These are phyloP conservation scores for Penicillium sp. DNA, from an alignment of 2,329 filamentous ascomycete genomes.

Conservation along the genomic window DNA sequence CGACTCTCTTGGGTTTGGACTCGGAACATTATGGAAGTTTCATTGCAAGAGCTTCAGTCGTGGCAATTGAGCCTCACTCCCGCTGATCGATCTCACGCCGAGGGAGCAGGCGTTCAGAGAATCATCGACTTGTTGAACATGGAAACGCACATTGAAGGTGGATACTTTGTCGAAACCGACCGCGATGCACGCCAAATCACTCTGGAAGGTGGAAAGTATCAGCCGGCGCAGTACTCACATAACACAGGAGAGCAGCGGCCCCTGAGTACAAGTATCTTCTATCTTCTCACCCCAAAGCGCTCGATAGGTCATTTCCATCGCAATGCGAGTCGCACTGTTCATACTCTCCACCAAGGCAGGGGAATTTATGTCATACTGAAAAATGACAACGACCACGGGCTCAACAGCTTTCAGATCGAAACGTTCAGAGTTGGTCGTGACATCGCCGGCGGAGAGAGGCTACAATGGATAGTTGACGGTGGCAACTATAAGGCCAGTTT, in stretches of 20 bases:
- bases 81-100: background rate
- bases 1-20: slow-evolving; percentile 36
- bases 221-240: slow-evolving; percentile 26
- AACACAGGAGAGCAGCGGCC: slow-evolving; percentile 42
- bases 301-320: slow-evolving; percentile 65
- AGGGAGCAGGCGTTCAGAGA: slow-evolving; percentile 27
- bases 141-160: slow-evolving; percentile 62
- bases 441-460: slow-evolving; percentile 58
- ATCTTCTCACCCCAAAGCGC: slow-evolving; percentile 59
- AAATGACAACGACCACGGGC: background rate
- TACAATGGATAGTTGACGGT: slow-evolving; percentile 70
- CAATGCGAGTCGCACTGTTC: slow-evolving; percentile 63
- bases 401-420: slow-evolving; percentile 52
- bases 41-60: background rate
- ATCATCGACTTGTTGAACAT: slow-evolving; percentile 52
- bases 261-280: slow-evolving; percentile 64
- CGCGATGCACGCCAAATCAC: slow-evolving; percentile 53
- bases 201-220: slow-evolving; percentile 48
- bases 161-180: slow-evolving; percentile 66
- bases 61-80: background rate
- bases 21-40: slow-evolving; percentile 7
- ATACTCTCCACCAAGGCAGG: slow-evolving; percentile 64
- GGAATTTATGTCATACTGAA: slow-evolving; percentile 67
- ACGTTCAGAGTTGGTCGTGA: slow-evolving; percentile 64
- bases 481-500: slow-evolving; percentile 68